Conservation (phyloP, 768 basidiomycete genomes). For the Coprinopsis marcescibilis region DNA sequence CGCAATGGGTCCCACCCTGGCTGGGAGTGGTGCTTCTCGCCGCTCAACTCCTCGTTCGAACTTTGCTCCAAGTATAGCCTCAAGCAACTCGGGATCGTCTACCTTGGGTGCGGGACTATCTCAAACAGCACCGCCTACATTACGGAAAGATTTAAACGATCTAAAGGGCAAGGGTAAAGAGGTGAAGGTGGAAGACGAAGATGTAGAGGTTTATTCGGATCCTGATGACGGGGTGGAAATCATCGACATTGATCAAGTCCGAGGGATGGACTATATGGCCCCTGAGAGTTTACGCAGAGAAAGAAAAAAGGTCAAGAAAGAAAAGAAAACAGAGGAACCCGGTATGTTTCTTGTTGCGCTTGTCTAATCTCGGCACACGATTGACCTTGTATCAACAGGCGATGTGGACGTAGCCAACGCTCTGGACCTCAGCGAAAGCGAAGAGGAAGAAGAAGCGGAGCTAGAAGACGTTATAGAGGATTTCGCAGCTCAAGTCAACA, state of each 20-base stretch:
- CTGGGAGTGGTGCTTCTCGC: constrained; percentile 45
- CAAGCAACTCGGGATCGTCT: constrained; percentile 26
- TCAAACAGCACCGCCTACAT: constrained; percentile 41
- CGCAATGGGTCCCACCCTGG: constrained; percentile 76
- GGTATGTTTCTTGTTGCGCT: constrained; percentile 18
- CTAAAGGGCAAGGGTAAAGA: constrained; percentile 24
- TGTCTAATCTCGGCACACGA: not conserved
- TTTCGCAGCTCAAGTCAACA: constrained; percentile 42
- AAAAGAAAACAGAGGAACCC: constrained; percentile 27
- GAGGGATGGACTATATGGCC: constrained; percentile 84
- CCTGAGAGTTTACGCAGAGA: constrained; percentile 66
- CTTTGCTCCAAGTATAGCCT: constrained; percentile 44
- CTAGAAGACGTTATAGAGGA: constrained; percentile 73
- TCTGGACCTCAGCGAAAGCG: constrained; percentile 67
- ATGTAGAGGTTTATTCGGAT: constrained; percentile 76
- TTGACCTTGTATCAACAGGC: not conserved
- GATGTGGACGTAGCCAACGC: constrained; percentile 52
- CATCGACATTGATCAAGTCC: constrained; percentile 74
- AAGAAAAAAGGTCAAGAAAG: constrained; percentile 35
- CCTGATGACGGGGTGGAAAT: constrained; percentile 86
- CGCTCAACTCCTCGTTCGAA: constrained; percentile 50
- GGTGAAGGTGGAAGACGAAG: constrained; percentile 31
- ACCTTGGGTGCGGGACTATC: constrained; percentile 46
- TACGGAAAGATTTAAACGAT: constrained; percentile 36
- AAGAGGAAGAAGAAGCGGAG: constrained; percentile 75